phyloP scores from a whole-genome alignment of 2,329 filamentous ascomycete species.

The Pseudogymnoascus pannorum region DNA sequence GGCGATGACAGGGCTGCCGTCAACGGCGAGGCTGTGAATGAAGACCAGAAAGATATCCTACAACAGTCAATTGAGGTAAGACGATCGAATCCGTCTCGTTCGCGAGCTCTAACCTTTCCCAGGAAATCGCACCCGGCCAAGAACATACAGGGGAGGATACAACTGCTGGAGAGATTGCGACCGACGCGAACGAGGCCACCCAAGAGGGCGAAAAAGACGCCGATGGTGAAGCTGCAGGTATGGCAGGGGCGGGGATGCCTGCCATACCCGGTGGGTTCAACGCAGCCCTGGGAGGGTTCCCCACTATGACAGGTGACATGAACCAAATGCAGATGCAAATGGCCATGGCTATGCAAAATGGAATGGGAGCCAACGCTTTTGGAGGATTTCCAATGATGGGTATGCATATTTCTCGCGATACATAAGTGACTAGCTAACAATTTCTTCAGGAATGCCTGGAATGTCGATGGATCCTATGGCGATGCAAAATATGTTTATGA shows the following conservation, averaged over 20 bases:
- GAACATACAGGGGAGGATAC: slow-evolving; percentile 16
- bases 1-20: slow-evolving; percentile 12
- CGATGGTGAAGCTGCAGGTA: slow-evolving; percentile 15
- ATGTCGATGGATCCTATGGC: slow-evolving; percentile 79
- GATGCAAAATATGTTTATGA: slow-evolving; percentile 74
- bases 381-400: slow-evolving; percentile 74
- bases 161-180: slow-evolving; percentile 15
- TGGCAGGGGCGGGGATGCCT: slow-evolving; percentile 15
- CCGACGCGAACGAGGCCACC: slow-evolving; percentile 13
- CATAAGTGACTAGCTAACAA: slow-evolving; percentile 15
- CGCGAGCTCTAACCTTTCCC: slow-evolving; percentile 15
- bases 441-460: slow-evolving; percentile 59
- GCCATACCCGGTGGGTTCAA: slow-evolving; percentile 38
- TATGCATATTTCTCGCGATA: slow-evolving; percentile 41
- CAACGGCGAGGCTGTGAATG: slow-evolving; percentile 6
- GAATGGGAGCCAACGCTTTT: slow-evolving; percentile 50
- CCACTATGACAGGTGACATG: slow-evolving; percentile 51
- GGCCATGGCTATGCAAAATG: slow-evolving; percentile 71
- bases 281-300: slow-evolving; percentile 27
- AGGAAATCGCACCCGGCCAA: slow-evolving; percentile 30
- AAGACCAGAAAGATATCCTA: slow-evolving; percentile 30
- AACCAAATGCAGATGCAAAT: slow-evolving; percentile 78
- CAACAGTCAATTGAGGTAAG: slow-evolving; percentile 33
- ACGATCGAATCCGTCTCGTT: neutral
- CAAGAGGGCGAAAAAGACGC: slow-evolving; percentile 10